These are phyloP conservation scores for Pyrenochaeta sp. DNA, from an alignment of 2,329 filamentous ascomycete genomes.

Conservation along the genomic window DNA sequence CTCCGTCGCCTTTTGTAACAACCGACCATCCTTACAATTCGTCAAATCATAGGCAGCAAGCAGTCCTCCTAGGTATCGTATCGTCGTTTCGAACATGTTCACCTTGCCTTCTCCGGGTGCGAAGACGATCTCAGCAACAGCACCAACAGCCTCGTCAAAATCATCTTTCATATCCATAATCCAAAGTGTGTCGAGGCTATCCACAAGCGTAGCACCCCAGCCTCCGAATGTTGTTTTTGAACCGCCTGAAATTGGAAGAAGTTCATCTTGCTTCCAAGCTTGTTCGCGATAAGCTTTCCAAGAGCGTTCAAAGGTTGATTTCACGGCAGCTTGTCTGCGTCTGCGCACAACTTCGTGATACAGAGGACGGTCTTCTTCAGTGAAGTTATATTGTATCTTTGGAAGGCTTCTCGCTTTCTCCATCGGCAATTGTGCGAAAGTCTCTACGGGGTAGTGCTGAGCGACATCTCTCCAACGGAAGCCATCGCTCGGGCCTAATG, in stretches of 20 bases:
- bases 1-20: slow-evolving; percentile 68
- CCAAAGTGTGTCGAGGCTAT: slow-evolving; percentile 74
- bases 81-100: slow-evolving; percentile 74
- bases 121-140: slow-evolving; percentile 67
- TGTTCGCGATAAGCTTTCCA: slow-evolving; percentile 81
- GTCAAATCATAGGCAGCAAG: slow-evolving; percentile 72
- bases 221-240: slow-evolving; percentile 84
- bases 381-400: slow-evolving; percentile 75
- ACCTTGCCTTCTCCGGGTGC: slow-evolving; percentile 55
- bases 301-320: slow-evolving; percentile 74
- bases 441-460: slow-evolving; percentile 51
- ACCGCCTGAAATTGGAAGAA: slow-evolving; percentile 73
- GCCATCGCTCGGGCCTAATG: slow-evolving; percentile 3
- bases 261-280: slow-evolving; percentile 86
- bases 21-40: slow-evolving; percentile 54
- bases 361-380: slow-evolving; percentile 51
- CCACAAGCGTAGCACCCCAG: slow-evolving; percentile 86
- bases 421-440: slow-evolving; percentile 76
- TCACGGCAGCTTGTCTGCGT: slow-evolving; percentile 71
- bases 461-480: slow-evolving; percentile 26
- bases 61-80: slow-evolving; percentile 74
- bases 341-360: slow-evolving; percentile 61
- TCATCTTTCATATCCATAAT: slow-evolving; percentile 71
- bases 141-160: slow-evolving; percentile 68
- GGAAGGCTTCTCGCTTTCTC: slow-evolving; percentile 73